Conservation (phyloP, 2,329 filamentous ascomycete species). For the Colletotrichum orchidophilum region DNA sequence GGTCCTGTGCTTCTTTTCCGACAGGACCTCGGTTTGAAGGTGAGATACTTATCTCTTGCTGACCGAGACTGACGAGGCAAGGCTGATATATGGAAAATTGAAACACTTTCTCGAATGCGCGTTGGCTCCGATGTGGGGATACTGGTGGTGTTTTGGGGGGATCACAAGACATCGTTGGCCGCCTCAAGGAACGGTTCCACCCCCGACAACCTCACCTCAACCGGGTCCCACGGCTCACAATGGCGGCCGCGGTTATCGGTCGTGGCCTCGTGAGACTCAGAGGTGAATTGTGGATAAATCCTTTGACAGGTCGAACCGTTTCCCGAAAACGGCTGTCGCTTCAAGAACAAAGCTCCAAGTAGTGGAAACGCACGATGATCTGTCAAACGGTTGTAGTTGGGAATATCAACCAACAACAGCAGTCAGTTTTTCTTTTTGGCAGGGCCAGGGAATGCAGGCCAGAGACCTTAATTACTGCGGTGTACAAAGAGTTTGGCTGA, state of each 20-base stretch:
- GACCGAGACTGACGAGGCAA: not conserved
- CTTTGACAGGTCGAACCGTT: not conserved
- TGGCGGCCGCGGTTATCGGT: conserved; percentile 28
- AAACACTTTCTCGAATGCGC: no score
- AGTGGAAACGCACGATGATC: not conserved
- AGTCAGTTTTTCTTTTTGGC: not conserved
- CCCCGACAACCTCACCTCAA: conserved; percentile 24
- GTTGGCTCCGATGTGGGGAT: not conserved
- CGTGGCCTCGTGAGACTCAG: not conserved
- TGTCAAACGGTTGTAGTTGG: not conserved
- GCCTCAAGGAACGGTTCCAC: not conserved
- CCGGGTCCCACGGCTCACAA: not conserved
- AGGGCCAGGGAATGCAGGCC: not conserved
- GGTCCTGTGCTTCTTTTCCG: not conserved
- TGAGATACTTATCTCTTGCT: not conserved
- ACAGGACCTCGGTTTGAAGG: not conserved
- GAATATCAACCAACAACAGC: not conserved
- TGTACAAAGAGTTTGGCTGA: no score
- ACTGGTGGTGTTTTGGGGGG: not conserved
- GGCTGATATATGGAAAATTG: not conserved
- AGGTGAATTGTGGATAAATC: not conserved
- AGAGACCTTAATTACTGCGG: not conserved
- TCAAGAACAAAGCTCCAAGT: not conserved
- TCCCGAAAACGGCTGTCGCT: not conserved
- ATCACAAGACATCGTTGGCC: not conserved